Percentiles rank a stretch among this genome's conserved stretches.
These are phyloP conservation scores for Cladosporium austrohemisphaericum DNA, from an alignment of 2,329 filamentous ascomycete genomes.

Conservation along the genomic window DNA sequence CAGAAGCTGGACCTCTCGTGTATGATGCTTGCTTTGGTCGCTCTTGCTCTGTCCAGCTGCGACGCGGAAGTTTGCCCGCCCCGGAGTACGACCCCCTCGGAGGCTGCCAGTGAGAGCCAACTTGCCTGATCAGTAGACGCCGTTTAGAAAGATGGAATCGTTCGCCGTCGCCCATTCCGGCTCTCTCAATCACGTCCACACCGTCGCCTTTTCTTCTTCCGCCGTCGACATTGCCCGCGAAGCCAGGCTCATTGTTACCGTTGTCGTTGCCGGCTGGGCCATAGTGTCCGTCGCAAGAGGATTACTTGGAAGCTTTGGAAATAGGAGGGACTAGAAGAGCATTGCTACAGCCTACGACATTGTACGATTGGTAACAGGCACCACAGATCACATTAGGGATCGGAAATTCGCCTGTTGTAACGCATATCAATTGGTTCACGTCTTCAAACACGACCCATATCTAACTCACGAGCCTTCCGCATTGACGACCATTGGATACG, in stretches of 20 bases:
- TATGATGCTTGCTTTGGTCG: conserved; percentile 4
- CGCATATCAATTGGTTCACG: too few species aligned
- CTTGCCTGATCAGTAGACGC: conserved; percentile 1
- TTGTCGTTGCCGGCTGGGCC: conserved; percentile 41
- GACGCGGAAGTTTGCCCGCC: too few species aligned
- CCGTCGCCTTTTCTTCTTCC: conserved; percentile 49
- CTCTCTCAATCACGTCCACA: conserved; percentile 44
- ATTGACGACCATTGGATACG: neutral
- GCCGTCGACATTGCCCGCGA: conserved; percentile 49
- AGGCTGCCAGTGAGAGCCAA: neutral
- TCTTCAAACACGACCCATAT: neutral
- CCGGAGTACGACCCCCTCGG: too few species aligned
- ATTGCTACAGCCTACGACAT: neutral
- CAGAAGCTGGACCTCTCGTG: conserved; percentile 3
- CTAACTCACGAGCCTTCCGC: neutral
- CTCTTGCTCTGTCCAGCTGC: conserved; percentile 8
- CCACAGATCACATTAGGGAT: too few species aligned
- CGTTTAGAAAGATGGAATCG: conserved; percentile 28
- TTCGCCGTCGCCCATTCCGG: conserved; percentile 33
- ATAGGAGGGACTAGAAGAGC: conserved; percentile 15
- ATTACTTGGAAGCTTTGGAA: conserved; percentile 22
- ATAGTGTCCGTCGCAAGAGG: conserved; percentile 26
- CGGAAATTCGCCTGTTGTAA: too few species aligned
- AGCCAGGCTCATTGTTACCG: conserved; percentile 48
- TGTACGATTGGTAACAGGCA: conserved; percentile 5